A percentile compares a stretch with the other conserved stretches of the same genome.
phyloP scores from a whole-genome alignment of 805 yeast species.

The Candida jianshihensis region DNA sequence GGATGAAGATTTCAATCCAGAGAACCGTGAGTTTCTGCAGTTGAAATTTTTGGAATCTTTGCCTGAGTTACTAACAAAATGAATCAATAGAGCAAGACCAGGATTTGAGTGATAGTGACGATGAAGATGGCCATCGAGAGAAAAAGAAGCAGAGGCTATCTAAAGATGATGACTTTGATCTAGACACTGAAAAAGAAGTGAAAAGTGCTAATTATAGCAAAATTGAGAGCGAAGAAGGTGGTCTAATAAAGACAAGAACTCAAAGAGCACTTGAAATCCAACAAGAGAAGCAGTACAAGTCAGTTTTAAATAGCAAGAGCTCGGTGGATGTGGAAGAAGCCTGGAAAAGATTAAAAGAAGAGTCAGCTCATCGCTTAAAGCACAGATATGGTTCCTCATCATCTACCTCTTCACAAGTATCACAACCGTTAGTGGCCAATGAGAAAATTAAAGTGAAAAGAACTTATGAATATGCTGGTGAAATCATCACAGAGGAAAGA shows the following conservation, averaged over 20 bases:
- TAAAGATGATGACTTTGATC: slow-evolving; percentile 29
- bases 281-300: slow-evolving; percentile 18
- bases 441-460: slow-evolving; percentile 66
- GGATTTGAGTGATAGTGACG: slow-evolving; percentile 20
- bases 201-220: slow-evolving; percentile 33
- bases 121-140: slow-evolving; percentile 11
- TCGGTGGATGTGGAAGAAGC: slow-evolving; percentile 42
- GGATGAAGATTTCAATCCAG: slow-evolving; percentile 53
- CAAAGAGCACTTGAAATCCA: slow-evolving; percentile 44
- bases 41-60: background rate
- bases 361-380: slow-evolving; percentile 22
- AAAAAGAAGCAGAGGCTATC: slow-evolving; percentile 17
- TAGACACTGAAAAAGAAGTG: slow-evolving; percentile 27
- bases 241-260: slow-evolving; percentile 62
- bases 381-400: slow-evolving; percentile 14
- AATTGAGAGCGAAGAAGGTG: slow-evolving; percentile 53
- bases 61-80: slow-evolving; percentile 3
- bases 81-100: slow-evolving; percentile 5
- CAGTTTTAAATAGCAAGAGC: slow-evolving; percentile 10
- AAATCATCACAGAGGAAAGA: slow-evolving; percentile 68
- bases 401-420: slow-evolving; percentile 2
- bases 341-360: slow-evolving; percentile 47
- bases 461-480: slow-evolving; percentile 86
- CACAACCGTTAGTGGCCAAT: slow-evolving; percentile 11
- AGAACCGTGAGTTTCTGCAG: slow-evolving; percentile 16